Evolutionary conservation across 73 alveolate genomes (phyloP), one percentile per base, ranked within the genome.

Genomic region (Tetrahymena elliotti): DNA sequence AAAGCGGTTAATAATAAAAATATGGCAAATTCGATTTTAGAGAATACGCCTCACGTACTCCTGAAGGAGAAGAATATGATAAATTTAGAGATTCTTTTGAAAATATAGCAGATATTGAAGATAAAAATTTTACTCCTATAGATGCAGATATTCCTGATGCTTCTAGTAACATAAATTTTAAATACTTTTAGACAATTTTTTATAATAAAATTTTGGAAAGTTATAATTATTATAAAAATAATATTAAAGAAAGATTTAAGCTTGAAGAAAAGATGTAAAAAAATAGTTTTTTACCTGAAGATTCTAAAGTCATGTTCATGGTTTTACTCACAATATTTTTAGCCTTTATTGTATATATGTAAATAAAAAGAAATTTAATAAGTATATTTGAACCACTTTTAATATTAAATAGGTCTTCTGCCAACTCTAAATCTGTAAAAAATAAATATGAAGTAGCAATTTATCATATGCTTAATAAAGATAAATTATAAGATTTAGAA

Each of bases 131-230:
- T 35, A 94, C 92, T 12, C 96, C 96, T 10, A 94, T 94, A 0
- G 94, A 94, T 94, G 93, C 93, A 83, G 93, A 94, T 41, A 94
- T 94, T 93, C 96, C 96, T 84, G 94, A 94, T 94, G 88, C 96
- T 33, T 82, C 94, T 22, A 68, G 88, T 68, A 68, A 68, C 18
- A 9, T 22, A 16, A 15, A 53, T 11, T 24, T 68, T n/a, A 22
- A 68, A 2, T 15, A n/a, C 20, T 53, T 13, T 27, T 53, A n/a
- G 31, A 40, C 1, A 12, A 40, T 2, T 12, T 40, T 8, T 40
- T 40, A 40, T 7, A 1, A 12, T 40, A 4, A 40, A 4, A 12
- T 40, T 8, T 40, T 40, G n/a, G 15, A 4, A 40, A 4, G 1
- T 18, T 4, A 47, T 18, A 2, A 47, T 12, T 13, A 1, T 47